Evolutionary conservation across 2,329 filamentous ascomycete genomes (phyloP), one percentile per base, ranked within the genome.

Genomic region (Beauveria sp.): DNA sequence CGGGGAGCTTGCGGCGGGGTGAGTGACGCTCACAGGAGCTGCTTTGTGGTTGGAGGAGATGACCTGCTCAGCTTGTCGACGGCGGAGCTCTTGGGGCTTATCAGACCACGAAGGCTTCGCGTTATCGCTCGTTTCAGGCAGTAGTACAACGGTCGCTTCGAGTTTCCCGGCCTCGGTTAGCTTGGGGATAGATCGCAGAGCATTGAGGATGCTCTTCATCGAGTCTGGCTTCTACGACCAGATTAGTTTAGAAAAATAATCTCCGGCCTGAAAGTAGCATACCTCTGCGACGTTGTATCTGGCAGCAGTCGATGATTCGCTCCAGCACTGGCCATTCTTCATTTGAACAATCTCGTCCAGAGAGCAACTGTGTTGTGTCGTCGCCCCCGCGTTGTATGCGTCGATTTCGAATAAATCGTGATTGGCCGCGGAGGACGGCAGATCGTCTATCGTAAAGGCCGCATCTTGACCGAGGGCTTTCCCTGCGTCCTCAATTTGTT

Each of bases 121-220:
- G 43, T 67, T 65, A 64, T 75, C 74, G 66, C 70, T 72, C n/a
- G 73, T 74, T 61, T 79, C 72, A 58, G 83, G 81, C 22, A 88
- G 72, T 61, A 87, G 71, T 16, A 89, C 69, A 45, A 87, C 69
- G 12, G 81, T 80, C 26, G 82, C 82, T 65, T 88, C 82, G 67
- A 86, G 76, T 53, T 82, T 78, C 64, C 79, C 79, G 20, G 74
- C 69, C 46, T 77, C 70, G 59, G 82, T 79, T 42, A 81, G 75
- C 50, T 74, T 70, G 34, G 73, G 67, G 46, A 86, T 74, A 38
- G 77, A 73, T 9, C 77, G 68, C 46, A 86, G 70, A 31, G 76
- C 69, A 22, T 75, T 68, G 62, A 86, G 65, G 18, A 76, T 68
- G 20, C 77, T 69, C 20, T 59, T 46, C 20, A 61, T 52, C 28